A percentile compares a stretch with the other conserved stretches of the same genome.
These are phyloP conservation scores for Eimeria sp. DNA, from an alignment of 169 alveolate genomes.

Conservation along the genomic window DNA sequence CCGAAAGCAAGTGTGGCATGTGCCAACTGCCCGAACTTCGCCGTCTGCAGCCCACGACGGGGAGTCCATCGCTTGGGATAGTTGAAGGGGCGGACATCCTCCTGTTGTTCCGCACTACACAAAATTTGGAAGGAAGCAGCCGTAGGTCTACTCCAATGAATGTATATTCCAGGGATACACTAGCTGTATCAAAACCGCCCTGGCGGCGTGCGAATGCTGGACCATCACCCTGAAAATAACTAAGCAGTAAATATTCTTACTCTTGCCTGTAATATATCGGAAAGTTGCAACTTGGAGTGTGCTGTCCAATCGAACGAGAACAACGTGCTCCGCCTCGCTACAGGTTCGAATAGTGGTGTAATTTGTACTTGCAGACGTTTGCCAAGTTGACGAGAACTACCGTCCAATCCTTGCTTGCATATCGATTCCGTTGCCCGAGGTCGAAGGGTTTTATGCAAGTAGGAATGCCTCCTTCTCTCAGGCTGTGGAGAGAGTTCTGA, in stretches of 20 bases:
- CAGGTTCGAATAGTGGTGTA: neutral
- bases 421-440: constrained; percentile 24
- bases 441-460: neutral
- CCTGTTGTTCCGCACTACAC: constrained; percentile 30
- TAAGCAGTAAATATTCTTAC: neutral
- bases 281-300: neutral
- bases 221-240: neutral
- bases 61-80: neutral
- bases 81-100: constrained; percentile 34
- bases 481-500: constrained; percentile 7
- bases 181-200: neutral
- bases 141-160: constrained; percentile 1
- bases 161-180: neutral
- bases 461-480: neutral
- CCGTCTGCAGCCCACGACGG: neutral
- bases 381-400: constrained; percentile 49
- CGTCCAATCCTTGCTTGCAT: constrained; percentile 57
- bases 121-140: neutral
- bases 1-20: constrained; percentile 5
- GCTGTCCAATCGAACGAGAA: neutral
- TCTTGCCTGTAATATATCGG: neutral
- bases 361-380: constrained; percentile 31
- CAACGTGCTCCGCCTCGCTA: neutral
- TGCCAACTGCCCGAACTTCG: constrained; percentile 26
- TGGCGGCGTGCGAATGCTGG: neutral